Evolutionary conservation across 1,139 yeast genomes (phyloP).

Genomic region (Magnusiomyces magnusii): DNA sequence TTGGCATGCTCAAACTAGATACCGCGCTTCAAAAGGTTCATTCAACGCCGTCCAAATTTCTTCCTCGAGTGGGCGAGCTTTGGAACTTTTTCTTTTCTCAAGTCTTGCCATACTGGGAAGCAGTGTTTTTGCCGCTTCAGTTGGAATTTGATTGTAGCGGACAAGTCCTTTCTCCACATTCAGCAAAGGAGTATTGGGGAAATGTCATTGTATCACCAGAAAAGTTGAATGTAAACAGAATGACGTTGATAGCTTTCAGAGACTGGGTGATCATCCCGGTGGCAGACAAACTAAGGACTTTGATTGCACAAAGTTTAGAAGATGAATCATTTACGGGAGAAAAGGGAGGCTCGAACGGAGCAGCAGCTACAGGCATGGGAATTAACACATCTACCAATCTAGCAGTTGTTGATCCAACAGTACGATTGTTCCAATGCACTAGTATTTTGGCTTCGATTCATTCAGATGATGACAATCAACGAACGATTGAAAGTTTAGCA

Average conservation of each 20-base stretch:
- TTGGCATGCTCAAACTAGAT: constrained; percentile 41
- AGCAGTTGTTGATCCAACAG: constrained; percentile 29
- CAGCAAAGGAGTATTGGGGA: constrained; percentile 37
- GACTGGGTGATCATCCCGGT: constrained; percentile 34
- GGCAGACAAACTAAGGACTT: constrained; percentile 42
- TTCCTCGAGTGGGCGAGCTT: constrained; percentile 31
- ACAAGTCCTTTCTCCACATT: constrained; percentile 26
- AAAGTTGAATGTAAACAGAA: constrained; percentile 30
- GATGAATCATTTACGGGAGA: constrained; percentile 19
- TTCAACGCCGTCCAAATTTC: constrained; percentile 22
- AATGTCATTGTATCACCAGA: constrained; percentile 26
- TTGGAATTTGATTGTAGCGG: constrained; percentile 41
- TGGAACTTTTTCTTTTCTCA: constrained; percentile 53
- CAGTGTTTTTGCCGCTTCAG: constrained; percentile 54
- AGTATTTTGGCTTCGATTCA: constrained; percentile 46
- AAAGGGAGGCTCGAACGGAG: constrained; percentile 15
- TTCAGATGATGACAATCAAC: constrained; percentile 46
- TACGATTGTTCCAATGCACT: constrained; percentile 48
- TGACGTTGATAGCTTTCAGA: constrained; percentile 32
- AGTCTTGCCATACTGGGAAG: constrained; percentile 50
- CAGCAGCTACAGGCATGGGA: constrained; percentile 28
- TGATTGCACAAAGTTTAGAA: constrained; percentile 28
- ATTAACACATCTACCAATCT: constrained; percentile 19
- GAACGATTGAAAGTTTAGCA: constrained; percentile 42
- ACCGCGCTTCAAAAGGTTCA: constrained; percentile 19